These are phyloP conservation scores for Sugiyamaella qingdaonensis DNA, from an alignment of 805 yeast species.

Conservation along the genomic window DNA sequence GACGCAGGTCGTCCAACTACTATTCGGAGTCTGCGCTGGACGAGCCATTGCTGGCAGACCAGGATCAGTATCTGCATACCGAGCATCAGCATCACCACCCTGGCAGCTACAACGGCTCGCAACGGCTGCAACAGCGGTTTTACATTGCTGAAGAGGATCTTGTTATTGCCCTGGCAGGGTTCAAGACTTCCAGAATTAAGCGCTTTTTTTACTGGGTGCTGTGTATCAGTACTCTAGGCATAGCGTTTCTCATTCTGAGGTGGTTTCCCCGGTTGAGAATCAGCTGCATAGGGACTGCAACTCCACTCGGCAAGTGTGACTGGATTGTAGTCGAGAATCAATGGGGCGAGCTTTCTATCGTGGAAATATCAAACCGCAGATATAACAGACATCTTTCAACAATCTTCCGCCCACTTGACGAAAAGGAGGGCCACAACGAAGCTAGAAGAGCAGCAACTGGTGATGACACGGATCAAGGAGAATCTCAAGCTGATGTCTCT, in stretches of 20 bases:
- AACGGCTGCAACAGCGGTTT: slow-evolving; percentile 58
- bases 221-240: slow-evolving; percentile 61
- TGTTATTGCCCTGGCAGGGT: slow-evolving; percentile 93
- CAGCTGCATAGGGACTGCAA: slow-evolving; percentile 56
- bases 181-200: slow-evolving; percentile 49
- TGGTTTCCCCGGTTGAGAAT: slow-evolving; percentile 85
- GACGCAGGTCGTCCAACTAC: slow-evolving; percentile 17
- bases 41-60: slow-evolving; percentile 18
- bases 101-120: slow-evolving; percentile 17
- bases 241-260: slow-evolving; percentile 65
- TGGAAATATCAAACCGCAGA: slow-evolving; percentile 52
- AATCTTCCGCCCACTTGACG: slow-evolving; percentile 15
- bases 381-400: slow-evolving; percentile 57
- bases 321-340: slow-evolving; percentile 95
- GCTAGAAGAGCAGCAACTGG: no score
- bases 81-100: slow-evolving; percentile 9
- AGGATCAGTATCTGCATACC: slow-evolving; percentile 1
- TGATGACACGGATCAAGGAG: slow-evolving; percentile 2
- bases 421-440: slow-evolving; percentile 7
- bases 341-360: slow-evolving; percentile 73
- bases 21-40: slow-evolving; percentile 20
- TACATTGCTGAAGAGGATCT: slow-evolving; percentile 95
- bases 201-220: slow-evolving; percentile 46
- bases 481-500: neutral
- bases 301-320: slow-evolving; percentile 76